Base-by-base conservation (phyloP, 1,284 basidiomycete species). In the Polyporus tsugae region DNA sequence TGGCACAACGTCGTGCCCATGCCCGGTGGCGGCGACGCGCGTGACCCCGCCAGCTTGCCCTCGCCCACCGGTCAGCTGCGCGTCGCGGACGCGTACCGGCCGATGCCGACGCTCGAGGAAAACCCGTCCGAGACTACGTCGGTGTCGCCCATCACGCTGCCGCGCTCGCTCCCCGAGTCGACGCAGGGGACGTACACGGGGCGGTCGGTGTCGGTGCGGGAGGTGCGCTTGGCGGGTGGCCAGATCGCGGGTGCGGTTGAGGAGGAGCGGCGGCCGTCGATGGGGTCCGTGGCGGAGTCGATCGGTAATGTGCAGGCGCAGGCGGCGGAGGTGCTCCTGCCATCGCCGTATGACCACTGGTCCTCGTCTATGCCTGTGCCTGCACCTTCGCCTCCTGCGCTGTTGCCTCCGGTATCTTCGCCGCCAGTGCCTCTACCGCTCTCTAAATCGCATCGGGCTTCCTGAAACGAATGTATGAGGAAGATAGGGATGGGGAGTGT, bases 31-130 rank as follows among this genome's bases (percentile, higher is more conserved):
- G 52, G n/a, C 46, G 19, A 42, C 36, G 25, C 1, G 61, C 57
- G 44, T 1, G 53, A 22, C 9, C 35, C 19, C 17, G 22, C 41
- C 17, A 13, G 44, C 44, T n/a, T 25, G 35, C 64, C 64, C 60
- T 72, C 71, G 25, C 71, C 71, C 4, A 46, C 66, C 13, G 66
- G 68, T 10, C 64, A 72, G 49, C 38, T 72, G 13, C 71, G 71
- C 33, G 59, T 65, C 6, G 59, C 68, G n/a, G 71, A 72, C 10
- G 71, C 62, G 55, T 72, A 70, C 64, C 58, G 71, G 42, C 68
- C 71, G 36, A 70, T 72, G 71, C 71, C 71, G 22, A 72, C 71
- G 62, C 29, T 72, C 22, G 33, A 42, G 62, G 71, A 72, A 63
- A 65, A 46, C 19, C 41, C 62, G 49, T 68, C 70, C 62, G 63